Percentiles rank a stretch among this genome's conserved stretches.
Evolutionary conservation across 1,139 yeast species (phyloP).

Genomic region (Kurtzmaniella quercitrusa): DNA sequence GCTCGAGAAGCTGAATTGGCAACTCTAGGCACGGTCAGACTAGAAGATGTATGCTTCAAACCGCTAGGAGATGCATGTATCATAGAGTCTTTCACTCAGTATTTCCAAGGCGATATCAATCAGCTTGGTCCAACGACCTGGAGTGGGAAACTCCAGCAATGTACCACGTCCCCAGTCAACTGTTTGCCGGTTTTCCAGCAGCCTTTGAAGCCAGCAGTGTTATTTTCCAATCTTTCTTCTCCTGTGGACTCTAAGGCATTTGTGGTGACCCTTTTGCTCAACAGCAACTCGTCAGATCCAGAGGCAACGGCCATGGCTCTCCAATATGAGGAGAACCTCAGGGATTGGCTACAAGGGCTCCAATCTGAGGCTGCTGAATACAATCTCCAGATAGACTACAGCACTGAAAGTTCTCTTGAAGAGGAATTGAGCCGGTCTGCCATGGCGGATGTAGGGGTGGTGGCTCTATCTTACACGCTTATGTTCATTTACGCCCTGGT

Average conservation of each 20-base stretch:
- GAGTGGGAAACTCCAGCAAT: constrained; percentile 48
- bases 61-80: constrained; percentile 79
- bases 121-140: constrained; percentile 51
- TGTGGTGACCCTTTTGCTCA: constrained; percentile 66
- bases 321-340: constrained; percentile 65
- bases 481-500: constrained; percentile 90
- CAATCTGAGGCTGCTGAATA: constrained; percentile 34
- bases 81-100: constrained; percentile 87
- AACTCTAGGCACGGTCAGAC: constrained; percentile 18
- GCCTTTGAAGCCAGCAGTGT: constrained; percentile 67
- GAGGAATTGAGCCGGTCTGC: constrained; percentile 80
- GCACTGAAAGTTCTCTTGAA: constrained; percentile 77
- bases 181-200: constrained; percentile 91
- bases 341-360: constrained; percentile 42
- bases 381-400: constrained; percentile 65
- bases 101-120: constrained; percentile 63
- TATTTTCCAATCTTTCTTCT: constrained; percentile 50
- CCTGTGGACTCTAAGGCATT: constrained; percentile 64
- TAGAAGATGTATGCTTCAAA: constrained; percentile 55
- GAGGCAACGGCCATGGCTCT: constrained; percentile 40
- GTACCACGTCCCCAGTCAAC: constrained; percentile 79
- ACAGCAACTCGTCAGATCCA: constrained; percentile 28
- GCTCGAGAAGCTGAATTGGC: constrained; percentile 59
- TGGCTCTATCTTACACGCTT: constrained; percentile 70
- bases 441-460: constrained; percentile 70